Conservation (phyloP, 306 rosid species). For the Castanopsis chinensis region DNA sequence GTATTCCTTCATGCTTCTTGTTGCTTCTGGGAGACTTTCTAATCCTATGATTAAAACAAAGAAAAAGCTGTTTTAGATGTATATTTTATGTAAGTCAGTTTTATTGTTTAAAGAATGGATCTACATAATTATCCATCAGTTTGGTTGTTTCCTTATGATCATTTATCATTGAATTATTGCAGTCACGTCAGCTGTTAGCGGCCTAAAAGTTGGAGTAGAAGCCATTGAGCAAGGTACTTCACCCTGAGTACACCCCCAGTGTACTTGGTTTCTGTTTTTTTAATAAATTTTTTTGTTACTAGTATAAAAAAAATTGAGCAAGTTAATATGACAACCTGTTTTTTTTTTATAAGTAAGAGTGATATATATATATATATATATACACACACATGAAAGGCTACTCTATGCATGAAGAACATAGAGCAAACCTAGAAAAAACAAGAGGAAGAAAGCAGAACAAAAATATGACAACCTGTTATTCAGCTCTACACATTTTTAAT, state of each 20-base stretch:
- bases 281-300: too few relatives aligned
- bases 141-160: neutral
- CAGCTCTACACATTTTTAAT: constrained; percentile 2
- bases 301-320: constrained; percentile 35
- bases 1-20: constrained; percentile 11
- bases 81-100: neutral
- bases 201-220: constrained; percentile 75
- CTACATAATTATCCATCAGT: neutral
- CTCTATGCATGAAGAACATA: too few relatives aligned
- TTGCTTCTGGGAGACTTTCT: neutral
- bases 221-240: constrained; percentile 63
- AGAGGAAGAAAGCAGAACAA: too few relatives aligned
- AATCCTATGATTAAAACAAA: neutral
- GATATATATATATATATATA: too few relatives aligned
- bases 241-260: too few relatives aligned
- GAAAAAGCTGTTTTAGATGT: neutral
- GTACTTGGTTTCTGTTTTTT: too few relatives aligned
- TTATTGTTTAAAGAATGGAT: neutral
- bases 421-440: too few relatives aligned
- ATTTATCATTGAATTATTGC: constrained; percentile 36
- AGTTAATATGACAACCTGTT: constrained; percentile 44
- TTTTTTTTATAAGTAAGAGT: too few relatives aligned
- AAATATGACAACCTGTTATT: constrained; percentile 24
- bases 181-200: constrained; percentile 92
- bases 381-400: too few relatives aligned